These are phyloP conservation scores for Fusarium falciforme DNA, from an alignment of 2,329 filamentous ascomycete genomes.

Conservation along the genomic window DNA sequence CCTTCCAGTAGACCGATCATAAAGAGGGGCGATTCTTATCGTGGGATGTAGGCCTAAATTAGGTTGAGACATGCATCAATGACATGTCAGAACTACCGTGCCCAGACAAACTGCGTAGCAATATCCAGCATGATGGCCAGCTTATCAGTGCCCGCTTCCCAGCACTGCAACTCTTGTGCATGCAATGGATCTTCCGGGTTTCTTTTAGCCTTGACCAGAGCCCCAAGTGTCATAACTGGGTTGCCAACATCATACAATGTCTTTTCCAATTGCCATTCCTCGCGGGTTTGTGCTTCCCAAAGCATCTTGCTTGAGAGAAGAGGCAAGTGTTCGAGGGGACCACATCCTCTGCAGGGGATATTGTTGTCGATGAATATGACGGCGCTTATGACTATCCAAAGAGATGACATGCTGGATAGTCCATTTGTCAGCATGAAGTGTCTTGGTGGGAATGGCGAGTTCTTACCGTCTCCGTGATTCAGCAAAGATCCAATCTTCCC, in stretches of 20 bases:
- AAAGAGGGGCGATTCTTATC: background rate
- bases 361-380: conserved; percentile 3
- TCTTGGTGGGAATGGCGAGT: accelerated
- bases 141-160: conserved; percentile 44
- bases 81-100: background rate
- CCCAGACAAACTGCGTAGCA: conserved; percentile 37
- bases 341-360: conserved; percentile 3
- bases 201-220: conserved; percentile 18
- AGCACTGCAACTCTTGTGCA: conserved; percentile 30
- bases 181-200: background rate
- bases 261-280: conserved; percentile 44
- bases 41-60: background rate
- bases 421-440: background rate
- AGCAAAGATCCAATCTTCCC: conserved; percentile 48
- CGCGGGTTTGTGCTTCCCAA: conserved; percentile 40
- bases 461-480: conserved; percentile 45
- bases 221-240: conserved; percentile 31
- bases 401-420: no score
- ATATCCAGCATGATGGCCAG: conserved; percentile 38
- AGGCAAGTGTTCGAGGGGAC: conserved; percentile 12
- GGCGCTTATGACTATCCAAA: no score
- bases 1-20: background rate
- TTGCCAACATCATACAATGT: conserved; percentile 22
- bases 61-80: background rate
- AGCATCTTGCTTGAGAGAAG: conserved; percentile 34